These are phyloP conservation scores for Coniochaeta sp. DNA, from an alignment of 2,329 filamentous ascomycete species.

Conservation along the genomic window DNA sequence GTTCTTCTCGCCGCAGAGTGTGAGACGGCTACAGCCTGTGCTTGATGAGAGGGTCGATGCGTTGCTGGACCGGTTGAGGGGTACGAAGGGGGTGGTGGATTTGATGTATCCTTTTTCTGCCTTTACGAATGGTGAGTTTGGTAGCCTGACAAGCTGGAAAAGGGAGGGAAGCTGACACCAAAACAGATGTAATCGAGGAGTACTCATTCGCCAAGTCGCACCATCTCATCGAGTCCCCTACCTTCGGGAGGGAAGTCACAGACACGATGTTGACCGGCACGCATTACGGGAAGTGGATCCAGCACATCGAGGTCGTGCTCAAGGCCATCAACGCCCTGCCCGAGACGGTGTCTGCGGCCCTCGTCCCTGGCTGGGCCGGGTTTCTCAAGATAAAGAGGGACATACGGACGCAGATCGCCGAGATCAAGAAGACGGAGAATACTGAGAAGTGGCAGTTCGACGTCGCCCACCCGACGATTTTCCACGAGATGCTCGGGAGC, in stretches of 20 bases:
- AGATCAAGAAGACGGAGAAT: conserved; percentile 25
- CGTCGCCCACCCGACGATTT: conserved; percentile 19
- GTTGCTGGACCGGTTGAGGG: conserved; percentile 10
- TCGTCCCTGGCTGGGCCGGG: conserved; percentile 23
- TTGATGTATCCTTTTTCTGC: conserved; percentile 9
- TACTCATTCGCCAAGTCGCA: conserved; percentile 26
- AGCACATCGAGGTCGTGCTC: conserved; percentile 27
- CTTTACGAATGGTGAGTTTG: conserved; percentile 3
- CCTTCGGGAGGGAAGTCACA: conserved; percentile 24
- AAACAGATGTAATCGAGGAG: conserved; percentile 24
- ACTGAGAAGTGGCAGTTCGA: conserved; percentile 24
- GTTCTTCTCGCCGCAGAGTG: conserved; percentile 12
- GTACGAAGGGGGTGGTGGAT: conserved; percentile 1
- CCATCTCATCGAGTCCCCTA: conserved; percentile 15
- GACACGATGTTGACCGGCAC: conserved; percentile 28
- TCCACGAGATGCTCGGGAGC: conserved; percentile 18
- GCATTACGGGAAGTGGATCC: conserved; percentile 26
- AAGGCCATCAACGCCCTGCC: conserved; percentile 26
- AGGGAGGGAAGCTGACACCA: neutral
- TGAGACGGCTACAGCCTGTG: conserved; percentile 11
- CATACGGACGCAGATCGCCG: conserved; percentile 24
- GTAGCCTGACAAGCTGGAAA: no score
- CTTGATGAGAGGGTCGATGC: conserved; percentile 11
- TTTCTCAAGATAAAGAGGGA: conserved; percentile 31
- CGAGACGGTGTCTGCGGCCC: conserved; percentile 22